Evolutionary conservation across 352 stramenopile genomes (phyloP), one percentile per base, ranked within the genome.

Genomic region (Phytophthora melonis): DNA sequence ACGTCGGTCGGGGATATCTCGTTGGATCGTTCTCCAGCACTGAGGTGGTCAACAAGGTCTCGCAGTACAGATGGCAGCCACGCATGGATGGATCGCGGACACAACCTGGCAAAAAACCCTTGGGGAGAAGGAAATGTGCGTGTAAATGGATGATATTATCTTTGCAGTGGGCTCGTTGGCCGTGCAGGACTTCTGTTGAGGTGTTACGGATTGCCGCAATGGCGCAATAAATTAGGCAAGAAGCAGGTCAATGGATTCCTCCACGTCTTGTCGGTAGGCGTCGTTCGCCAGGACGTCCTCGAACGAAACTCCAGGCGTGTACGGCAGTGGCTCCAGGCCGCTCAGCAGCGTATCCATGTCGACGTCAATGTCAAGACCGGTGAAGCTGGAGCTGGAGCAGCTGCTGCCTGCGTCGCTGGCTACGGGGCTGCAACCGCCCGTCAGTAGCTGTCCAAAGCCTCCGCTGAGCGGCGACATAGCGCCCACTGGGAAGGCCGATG

Each of bases 231-330:
- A 77, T 86, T 86, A 86, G 49, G 73, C 57, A 72, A 88, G 80
- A 64, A 90, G 70, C 61, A 90, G 60, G 45, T 88, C 66, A 32
- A 90, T 69, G 6, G 80, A 83, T 39, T 90, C 80, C 54, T 84
- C 66, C 62, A 90, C 78, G 72, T 89, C 82, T 82, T 86, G 79
- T 70, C 73, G 78, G 71, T 89, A 89, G 49, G 63, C 71, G 55
- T 91, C 79, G 43, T 86, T 71, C 1, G 70, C 65, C 55, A 88
- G 65, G n/a, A 83, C 66, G 7, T 81, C 63, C 11, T 86, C 73
- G 57, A 85, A 80, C 7, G 76, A 78, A 16, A 81, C 62, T n/a
- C 80, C 77, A 2, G 72, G 56, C 13, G 68, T 76, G 69, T 86
- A 93, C 23, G 86, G 86, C 43, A 90, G 70, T 36, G 86, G 86